Conservation (phyloP, 1,139 yeast species). For the Debaryomyces sp. region DNA sequence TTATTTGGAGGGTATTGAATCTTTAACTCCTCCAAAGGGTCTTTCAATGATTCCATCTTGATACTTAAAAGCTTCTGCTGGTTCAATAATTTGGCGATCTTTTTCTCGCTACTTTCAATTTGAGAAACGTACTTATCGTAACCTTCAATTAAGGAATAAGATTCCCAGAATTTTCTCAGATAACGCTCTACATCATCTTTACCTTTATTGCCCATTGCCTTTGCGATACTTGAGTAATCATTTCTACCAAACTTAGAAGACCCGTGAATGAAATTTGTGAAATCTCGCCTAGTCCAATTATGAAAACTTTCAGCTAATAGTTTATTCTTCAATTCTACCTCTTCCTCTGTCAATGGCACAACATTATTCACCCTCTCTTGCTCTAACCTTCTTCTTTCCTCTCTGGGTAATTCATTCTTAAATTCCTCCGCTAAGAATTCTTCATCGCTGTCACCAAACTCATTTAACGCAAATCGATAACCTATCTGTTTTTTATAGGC, state of each 20-base stretch:
- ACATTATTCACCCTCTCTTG: slow-evolving; percentile 72
- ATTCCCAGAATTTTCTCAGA: slow-evolving; percentile 72
- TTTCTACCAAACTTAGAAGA: slow-evolving; percentile 80
- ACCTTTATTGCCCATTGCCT: slow-evolving; percentile 68
- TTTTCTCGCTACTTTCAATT: slow-evolving; percentile 87
- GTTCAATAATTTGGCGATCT: slow-evolving; percentile 58
- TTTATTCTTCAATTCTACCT: slow-evolving; percentile 61
- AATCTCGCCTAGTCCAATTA: slow-evolving; percentile 87
- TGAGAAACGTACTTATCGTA: slow-evolving; percentile 83
- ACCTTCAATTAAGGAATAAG: slow-evolving; percentile 76
- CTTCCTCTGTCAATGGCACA: slow-evolving; percentile 76
- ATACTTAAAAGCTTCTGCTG: slow-evolving; percentile 68
- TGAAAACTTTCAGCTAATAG: slow-evolving; percentile 69
- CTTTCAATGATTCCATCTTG: slow-evolving; percentile 63
- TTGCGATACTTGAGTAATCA: slow-evolving; percentile 60
- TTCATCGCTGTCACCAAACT: slow-evolving; percentile 58
- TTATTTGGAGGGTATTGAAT: slow-evolving; percentile 92
- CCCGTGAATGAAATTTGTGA: slow-evolving; percentile 80
- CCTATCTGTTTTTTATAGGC: slow-evolving; percentile 74
- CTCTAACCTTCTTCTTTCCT: slow-evolving; percentile 50
- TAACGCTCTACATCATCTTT: slow-evolving; percentile 71
- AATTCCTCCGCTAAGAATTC: slow-evolving; percentile 58
- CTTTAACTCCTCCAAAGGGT: slow-evolving; percentile 75
- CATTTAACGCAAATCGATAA: slow-evolving; percentile 61
- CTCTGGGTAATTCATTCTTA: slow-evolving; percentile 39